phyloP scores from a whole-genome alignment of 768 basidiomycete genomes.

The Leucocoprinus birnbaumii region DNA sequence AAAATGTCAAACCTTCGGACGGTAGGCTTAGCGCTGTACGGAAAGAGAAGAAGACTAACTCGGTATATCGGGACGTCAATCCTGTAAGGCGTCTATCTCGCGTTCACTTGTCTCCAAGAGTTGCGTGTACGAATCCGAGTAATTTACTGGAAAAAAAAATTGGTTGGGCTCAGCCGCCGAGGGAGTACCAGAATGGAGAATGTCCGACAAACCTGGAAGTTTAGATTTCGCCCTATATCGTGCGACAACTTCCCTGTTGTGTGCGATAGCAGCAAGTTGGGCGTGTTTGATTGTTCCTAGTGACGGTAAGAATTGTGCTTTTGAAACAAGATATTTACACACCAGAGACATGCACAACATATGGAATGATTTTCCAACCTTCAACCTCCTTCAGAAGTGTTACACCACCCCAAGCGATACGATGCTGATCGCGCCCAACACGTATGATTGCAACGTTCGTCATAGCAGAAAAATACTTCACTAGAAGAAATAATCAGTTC shows the following conservation, averaged over 20 bases:
- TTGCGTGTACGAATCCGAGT: too few relatives aligned
- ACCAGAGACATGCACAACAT: constrained; percentile 84
- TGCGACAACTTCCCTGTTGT: constrained; percentile 71
- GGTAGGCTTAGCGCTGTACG: too few relatives aligned
- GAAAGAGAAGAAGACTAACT: too few relatives aligned
- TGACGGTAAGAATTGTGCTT: neutral
- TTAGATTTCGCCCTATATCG: constrained; percentile 56
- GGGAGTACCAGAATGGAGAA: too few relatives aligned
- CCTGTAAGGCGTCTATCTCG: constrained; percentile 53
- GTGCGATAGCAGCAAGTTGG: constrained; percentile 71
- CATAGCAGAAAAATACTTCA: constrained; percentile 84
- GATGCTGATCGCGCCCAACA: constrained; percentile 78
- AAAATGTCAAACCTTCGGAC: too few relatives aligned
- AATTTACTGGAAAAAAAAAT: too few relatives aligned
- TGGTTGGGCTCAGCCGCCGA: too few relatives aligned
- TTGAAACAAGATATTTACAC: constrained; percentile 18
- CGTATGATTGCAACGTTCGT: constrained; percentile 86
- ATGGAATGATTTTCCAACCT: constrained; percentile 58
- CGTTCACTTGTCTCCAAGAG: constrained; percentile 54
- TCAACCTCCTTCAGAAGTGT: constrained; percentile 68
- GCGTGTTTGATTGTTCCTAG: constrained; percentile 86
- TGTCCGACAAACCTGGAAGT: constrained; percentile 45
- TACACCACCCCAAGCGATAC: constrained; percentile 75
- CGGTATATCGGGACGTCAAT: too few relatives aligned
- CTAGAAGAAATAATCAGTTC: too few relatives aligned